Percentiles rank a stretch among this genome's conserved stretches.
phyloP scores from a whole-genome alignment of 192 early-diverging fungal species.

The Coemansia sp. region DNA sequence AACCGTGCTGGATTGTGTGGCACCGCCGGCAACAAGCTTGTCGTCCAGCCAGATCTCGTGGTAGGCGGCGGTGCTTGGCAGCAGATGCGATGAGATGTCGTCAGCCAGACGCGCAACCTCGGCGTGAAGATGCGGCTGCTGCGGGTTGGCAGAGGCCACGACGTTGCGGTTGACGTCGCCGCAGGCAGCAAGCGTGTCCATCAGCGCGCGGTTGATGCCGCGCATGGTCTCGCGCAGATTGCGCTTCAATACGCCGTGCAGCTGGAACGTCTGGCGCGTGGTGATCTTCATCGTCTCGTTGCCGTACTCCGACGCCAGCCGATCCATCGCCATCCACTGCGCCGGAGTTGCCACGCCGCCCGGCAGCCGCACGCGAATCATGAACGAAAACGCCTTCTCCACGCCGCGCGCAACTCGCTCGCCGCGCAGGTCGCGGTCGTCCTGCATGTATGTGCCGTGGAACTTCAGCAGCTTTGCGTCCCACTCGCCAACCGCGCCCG shows the following conservation, averaged over 20 bases:
- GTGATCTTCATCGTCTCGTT: conserved; percentile 93
- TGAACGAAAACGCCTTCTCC: conserved; percentile 93
- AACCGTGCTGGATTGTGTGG: conserved; percentile 59
- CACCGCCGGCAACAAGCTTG: conserved; percentile 77
- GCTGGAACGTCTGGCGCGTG: conserved; percentile 95
- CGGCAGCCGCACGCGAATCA: conserved; percentile 94
- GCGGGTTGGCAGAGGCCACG: conserved; percentile 88
- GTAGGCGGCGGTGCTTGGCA: conserved; percentile 87
- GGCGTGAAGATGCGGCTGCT: conserved; percentile 73
- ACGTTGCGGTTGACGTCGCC: conserved; percentile 99
- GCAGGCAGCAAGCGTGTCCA: conserved; percentile 95
- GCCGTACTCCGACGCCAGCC: conserved; percentile 79
- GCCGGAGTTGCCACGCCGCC: conserved; percentile 84
- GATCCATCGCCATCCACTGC: conserved; percentile 95
- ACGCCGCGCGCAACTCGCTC: conserved; percentile 79
- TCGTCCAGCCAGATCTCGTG: conserved; percentile 98
- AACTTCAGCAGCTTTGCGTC: conserved; percentile 94
- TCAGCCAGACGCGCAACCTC: conserved; percentile 73
- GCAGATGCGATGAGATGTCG: conserved; percentile 73
- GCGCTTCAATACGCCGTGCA: conserved; percentile 92
- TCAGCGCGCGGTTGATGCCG: conserved; percentile 85
- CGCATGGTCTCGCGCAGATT: conserved; percentile 86
- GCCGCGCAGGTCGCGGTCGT: conserved; percentile 92
- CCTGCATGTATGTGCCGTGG: conserved; percentile 96
- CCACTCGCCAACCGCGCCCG: conserved; percentile 81